A percentile compares a stretch with the other conserved stretches of the same genome.
These are phyloP conservation scores for Somion occarium DNA, from an alignment of 1,284 basidiomycete species.

Conservation along the genomic window DNA sequence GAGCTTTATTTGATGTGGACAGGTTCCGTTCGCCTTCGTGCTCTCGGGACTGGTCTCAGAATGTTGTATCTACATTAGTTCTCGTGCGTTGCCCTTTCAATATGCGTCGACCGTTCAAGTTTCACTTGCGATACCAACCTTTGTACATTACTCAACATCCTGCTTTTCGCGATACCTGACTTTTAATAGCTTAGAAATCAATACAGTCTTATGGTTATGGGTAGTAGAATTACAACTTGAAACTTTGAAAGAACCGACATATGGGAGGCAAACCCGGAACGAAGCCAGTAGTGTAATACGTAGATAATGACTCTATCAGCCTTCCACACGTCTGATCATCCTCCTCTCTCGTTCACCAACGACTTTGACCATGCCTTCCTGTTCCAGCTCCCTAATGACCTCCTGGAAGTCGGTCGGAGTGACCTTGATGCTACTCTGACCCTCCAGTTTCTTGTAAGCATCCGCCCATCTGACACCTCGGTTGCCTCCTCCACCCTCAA, in stretches of 20 bases:
- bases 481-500: conserved; percentile 54
- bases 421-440: conserved; percentile 77
- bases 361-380: conserved; percentile 80
- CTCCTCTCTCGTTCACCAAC: conserved; percentile 83
- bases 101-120: background rate
- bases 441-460: conserved; percentile 66
- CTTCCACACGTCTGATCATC: conserved; percentile 57
- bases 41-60: background rate
- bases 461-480: conserved; percentile 79
- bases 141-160: background rate
- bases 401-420: conserved; percentile 78
- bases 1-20: background rate
- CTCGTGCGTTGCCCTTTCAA: background rate
- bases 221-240: background rate
- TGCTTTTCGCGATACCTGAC: too few species aligned
- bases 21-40: too few species aligned
- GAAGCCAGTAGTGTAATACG: background rate
- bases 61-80: background rate
- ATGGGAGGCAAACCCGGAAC: background rate
- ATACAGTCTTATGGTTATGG: background rate
- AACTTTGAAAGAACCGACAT: background rate
- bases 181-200: background rate
- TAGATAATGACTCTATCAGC: conserved; percentile 19
- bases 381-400: conserved; percentile 74
- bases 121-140: background rate